Evolutionary conservation across 2,329 filamentous ascomycete species (phyloP).

Genomic region (Fusarium pseudoanthophilum): DNA sequence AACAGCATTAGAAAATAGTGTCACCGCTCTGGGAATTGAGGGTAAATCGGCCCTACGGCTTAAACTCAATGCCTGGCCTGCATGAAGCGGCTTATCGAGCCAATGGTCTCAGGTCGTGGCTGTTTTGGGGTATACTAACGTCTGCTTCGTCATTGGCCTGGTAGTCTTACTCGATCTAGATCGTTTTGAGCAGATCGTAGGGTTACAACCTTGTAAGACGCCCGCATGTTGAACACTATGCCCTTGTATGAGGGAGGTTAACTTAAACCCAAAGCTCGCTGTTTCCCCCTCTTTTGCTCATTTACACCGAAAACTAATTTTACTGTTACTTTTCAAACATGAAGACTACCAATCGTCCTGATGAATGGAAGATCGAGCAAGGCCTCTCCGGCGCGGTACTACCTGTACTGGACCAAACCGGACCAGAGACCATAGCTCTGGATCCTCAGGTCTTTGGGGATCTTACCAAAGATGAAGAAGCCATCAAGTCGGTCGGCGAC

Average conservation of each 20-base stretch:
- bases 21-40: background rate
- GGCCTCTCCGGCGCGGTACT: slow-evolving; percentile 58
- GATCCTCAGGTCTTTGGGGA: slow-evolving; percentile 44
- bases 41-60: background rate
- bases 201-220: background rate
- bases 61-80: background rate
- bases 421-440: slow-evolving; percentile 47
- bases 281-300: background rate
- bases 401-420: slow-evolving; percentile 59
- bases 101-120: background rate
- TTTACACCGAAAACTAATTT: background rate
- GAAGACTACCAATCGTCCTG: slow-evolving; percentile 47
- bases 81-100: background rate
- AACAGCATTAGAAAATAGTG: background rate
- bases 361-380: slow-evolving; percentile 66
- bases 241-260: background rate
- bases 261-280: background rate
- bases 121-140: background rate
- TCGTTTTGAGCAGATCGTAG: background rate
- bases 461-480: slow-evolving; percentile 53
- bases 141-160: background rate
- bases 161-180: background rate
- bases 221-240: background rate
- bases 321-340: background rate
- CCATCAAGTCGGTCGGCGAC: slow-evolving; percentile 55